Evolutionary conservation across 768 basidiomycete genomes (phyloP).

Genomic region (Boletales sp.): DNA sequence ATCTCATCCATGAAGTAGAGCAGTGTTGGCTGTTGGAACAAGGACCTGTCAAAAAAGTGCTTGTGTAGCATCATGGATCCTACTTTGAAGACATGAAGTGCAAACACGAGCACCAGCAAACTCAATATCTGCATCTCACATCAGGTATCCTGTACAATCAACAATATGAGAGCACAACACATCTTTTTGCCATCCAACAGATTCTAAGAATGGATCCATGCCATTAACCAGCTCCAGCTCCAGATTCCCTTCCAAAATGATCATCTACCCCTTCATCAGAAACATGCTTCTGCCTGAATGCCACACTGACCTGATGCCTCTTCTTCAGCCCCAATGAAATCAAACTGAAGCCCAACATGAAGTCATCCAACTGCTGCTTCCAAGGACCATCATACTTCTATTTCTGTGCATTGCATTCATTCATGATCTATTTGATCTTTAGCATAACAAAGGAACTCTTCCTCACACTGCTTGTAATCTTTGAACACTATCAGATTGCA

Average conservation of each 20-base stretch:
- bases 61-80: background rate
- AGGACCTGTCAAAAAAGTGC: background rate
- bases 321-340: slow-evolving; percentile 97
- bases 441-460: slow-evolving; percentile 86
- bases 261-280: slow-evolving; percentile 75
- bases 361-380: slow-evolving; percentile 88
- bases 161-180: background rate
- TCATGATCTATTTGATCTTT: slow-evolving; percentile 83
- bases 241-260: slow-evolving; percentile 96
- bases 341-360: slow-evolving; percentile 90
- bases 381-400: slow-evolving; percentile 77
- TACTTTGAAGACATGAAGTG: slow-evolving; percentile 96
- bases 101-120: slow-evolving; percentile 94
- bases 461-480: slow-evolving; percentile 89
- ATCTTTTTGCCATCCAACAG: slow-evolving; percentile 98
- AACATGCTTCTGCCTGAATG: background rate
- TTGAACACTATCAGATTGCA: slow-evolving; percentile 75
- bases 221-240: slow-evolving; percentile 96
- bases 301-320: slow-evolving; percentile 89
- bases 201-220: slow-evolving; percentile 98
- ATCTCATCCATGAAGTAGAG: slow-evolving; percentile 99
- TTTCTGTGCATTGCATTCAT: slow-evolving; percentile 77
- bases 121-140: slow-evolving; percentile 68
- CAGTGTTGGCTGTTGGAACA: slow-evolving; percentile 75
- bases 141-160: background rate